phyloP scores from a whole-genome alignment of 192 early-diverging fungal genomes.

The Umbelopsis sp. region DNA sequence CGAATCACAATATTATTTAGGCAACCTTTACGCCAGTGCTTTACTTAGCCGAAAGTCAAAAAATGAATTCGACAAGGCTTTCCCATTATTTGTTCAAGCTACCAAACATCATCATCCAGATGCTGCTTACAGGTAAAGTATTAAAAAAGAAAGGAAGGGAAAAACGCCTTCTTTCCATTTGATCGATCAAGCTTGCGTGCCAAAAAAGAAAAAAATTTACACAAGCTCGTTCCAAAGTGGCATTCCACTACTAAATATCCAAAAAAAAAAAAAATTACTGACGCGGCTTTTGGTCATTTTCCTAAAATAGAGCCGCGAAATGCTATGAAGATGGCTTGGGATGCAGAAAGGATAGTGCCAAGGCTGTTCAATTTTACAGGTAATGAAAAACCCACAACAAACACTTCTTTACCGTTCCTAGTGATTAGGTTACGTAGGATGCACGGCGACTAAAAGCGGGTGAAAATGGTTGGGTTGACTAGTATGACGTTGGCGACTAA shows the following conservation, averaged over 20 bases:
- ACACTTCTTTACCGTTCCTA: background rate
- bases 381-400: conserved; percentile 19
- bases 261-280: too few species aligned
- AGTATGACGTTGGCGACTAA: background rate
- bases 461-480: too few species aligned
- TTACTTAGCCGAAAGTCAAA: conserved; percentile 54
- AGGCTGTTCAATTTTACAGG: conserved; percentile 72
- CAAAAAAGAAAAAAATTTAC: background rate
- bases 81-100: conserved; percentile 62
- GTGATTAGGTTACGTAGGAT: background rate
- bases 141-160: too few species aligned
- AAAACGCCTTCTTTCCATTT: background rate
- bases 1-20: conserved; percentile 70
- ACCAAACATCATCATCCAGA: conserved; percentile 68
- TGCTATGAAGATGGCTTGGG: conserved; percentile 72
- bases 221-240: too few species aligned
- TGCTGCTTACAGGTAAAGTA: conserved; percentile 51
- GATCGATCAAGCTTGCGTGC: background rate
- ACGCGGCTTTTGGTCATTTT: background rate
- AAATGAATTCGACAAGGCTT: conserved; percentile 65
- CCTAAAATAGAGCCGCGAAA: conserved; percentile 42
- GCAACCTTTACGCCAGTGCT: conserved; percentile 63
- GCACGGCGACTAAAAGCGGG: background rate
- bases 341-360: conserved; percentile 49
- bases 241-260: background rate